Percentiles rank a stretch among this genome's conserved stretches.
These are phyloP conservation scores for Backusella parvicylindrica DNA, from an alignment of 192 early-diverging fungal species.

Conservation along the genomic window DNA sequence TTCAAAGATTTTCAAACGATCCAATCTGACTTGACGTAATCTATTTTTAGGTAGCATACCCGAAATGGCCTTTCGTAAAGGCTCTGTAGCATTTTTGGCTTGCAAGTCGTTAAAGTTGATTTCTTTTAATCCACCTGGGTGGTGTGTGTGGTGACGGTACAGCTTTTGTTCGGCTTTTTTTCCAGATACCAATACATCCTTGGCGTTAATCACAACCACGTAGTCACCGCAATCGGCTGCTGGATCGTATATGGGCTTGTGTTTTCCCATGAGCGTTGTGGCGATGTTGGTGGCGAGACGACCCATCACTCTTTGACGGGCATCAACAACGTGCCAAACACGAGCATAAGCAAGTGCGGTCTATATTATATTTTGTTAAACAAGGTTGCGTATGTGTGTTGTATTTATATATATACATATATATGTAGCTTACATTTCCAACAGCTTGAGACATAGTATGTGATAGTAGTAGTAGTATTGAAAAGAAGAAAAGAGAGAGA, in stretches of 20 bases:
- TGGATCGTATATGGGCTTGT: slow-evolving; percentile 91
- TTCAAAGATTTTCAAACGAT: slow-evolving; percentile 78
- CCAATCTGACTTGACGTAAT: slow-evolving; percentile 72
- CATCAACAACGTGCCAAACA: slow-evolving; percentile 92
- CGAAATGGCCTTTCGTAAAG: slow-evolving; percentile 87
- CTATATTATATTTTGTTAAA: slow-evolving; percentile 31
- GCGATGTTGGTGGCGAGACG: slow-evolving; percentile 80
- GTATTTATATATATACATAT: no score
- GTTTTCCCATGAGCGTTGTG: slow-evolving; percentile 93
- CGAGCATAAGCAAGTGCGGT: slow-evolving; percentile 82
- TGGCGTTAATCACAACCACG: slow-evolving; percentile 93
- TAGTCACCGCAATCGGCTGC: slow-evolving; percentile 95
- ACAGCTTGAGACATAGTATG: slow-evolving; percentile 51
- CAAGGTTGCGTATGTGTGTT: background rate
- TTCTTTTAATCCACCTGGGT: slow-evolving; percentile 84
- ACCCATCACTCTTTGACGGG: slow-evolving; percentile 82
- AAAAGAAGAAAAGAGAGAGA: slow-evolving; percentile 4
- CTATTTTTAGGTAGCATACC: slow-evolving; percentile 96
- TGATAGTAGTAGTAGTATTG: background rate
- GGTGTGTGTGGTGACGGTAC: slow-evolving; percentile 84
- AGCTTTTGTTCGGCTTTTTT: slow-evolving; percentile 84
- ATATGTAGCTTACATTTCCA: slow-evolving; percentile 52
- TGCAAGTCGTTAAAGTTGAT: slow-evolving; percentile 70
- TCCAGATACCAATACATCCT: slow-evolving; percentile 73
- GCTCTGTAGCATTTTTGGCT: slow-evolving; percentile 73